Conservation (phyloP, 2,329 filamentous ascomycete genomes). For the Aurifilum marmelostoma region DNA sequence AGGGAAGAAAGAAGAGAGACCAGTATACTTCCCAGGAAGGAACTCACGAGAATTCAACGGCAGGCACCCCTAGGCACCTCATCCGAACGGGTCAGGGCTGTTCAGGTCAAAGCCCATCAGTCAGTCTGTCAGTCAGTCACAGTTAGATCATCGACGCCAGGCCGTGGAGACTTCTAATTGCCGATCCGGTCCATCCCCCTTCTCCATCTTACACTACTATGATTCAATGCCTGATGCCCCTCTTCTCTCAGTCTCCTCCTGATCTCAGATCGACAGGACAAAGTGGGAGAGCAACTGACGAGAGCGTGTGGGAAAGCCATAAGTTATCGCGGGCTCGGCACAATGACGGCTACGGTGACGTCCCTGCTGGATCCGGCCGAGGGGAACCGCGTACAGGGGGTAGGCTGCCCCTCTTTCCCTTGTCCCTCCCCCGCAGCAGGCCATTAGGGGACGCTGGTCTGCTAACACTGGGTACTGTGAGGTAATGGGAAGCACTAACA, state of each 20-base stretch:
- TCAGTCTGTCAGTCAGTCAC: constrained; percentile 5
- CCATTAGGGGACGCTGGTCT: background rate
- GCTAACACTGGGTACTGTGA: background rate
- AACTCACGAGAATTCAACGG: constrained; percentile 30
- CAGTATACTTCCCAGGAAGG: constrained; percentile 24
- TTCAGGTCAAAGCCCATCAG: background rate
- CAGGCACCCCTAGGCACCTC: background rate
- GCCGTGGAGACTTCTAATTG: background rate
- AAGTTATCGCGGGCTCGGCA: constrained; percentile 11
- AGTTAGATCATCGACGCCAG: constrained; percentile 9
- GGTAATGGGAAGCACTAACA: constrained; percentile 6
- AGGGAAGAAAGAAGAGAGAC: constrained; percentile 11
- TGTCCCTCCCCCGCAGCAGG: constrained; percentile 6
- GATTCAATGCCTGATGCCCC: background rate
- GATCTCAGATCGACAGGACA: background rate
- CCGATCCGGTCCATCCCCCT: background rate
- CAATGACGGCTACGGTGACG: constrained; percentile 19
- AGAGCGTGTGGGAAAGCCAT: background rate
- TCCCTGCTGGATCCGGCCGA: constrained; percentile 13
- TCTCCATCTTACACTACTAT: background rate
- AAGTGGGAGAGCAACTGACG: background rate
- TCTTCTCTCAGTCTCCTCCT: background rate
- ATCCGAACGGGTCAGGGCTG: constrained; percentile 6
- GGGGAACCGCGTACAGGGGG: constrained; percentile 2
- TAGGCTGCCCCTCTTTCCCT: constrained; percentile 6